Evolutionary conservation across 805 yeast genomes (phyloP).

Genomic region (Torulaspora franciscae): DNA sequence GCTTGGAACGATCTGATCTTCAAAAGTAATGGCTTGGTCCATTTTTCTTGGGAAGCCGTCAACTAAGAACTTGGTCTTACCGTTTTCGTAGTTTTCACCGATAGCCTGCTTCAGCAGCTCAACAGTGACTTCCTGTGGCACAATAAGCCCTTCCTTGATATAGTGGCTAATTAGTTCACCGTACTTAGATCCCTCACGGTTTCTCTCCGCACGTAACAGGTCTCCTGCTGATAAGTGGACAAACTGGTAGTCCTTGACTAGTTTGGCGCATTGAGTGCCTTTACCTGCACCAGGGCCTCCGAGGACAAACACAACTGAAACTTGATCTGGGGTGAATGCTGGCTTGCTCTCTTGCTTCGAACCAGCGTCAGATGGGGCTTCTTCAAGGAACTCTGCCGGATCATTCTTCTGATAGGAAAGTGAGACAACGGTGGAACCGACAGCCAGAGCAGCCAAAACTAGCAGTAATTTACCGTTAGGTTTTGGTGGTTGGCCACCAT

Average conservation of each 20-base stretch:
- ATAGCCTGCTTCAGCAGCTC: conserved; percentile 80
- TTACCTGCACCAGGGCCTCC: conserved; percentile 99
- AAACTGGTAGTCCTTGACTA: conserved; percentile 75
- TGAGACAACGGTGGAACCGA: conserved; percentile 46
- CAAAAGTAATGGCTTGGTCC: conserved; percentile 97
- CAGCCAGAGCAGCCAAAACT: conserved; percentile 43
- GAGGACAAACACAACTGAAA: conserved; percentile 79
- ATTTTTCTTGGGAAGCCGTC: conserved; percentile 98
- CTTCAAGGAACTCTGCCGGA: conserved; percentile 45
- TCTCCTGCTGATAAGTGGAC: conserved; percentile 96
- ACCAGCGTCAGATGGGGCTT: conserved; percentile 7
- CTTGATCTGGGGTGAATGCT: conserved; percentile 59
- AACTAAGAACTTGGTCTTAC: conserved; percentile 58
- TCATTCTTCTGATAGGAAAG: conserved; percentile 40
- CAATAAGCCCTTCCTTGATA: conserved; percentile 84
- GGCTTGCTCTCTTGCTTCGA: conserved; percentile 24
- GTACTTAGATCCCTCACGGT: conserved; percentile 70
- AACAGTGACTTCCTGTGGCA: conserved; percentile 87
- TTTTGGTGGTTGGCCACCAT: conserved; percentile 4
- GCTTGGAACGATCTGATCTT: conserved; percentile 67
- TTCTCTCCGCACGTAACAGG: conserved; percentile 86
- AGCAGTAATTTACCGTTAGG: conserved; percentile 35
- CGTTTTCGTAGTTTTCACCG: conserved; percentile 48
- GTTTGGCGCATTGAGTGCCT: conserved; percentile 89
- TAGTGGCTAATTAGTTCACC: conserved; percentile 81